Base-by-base conservation (phyloP, 495 filamentous ascomycete species). In the Sphaerosporella brunnea region DNA sequence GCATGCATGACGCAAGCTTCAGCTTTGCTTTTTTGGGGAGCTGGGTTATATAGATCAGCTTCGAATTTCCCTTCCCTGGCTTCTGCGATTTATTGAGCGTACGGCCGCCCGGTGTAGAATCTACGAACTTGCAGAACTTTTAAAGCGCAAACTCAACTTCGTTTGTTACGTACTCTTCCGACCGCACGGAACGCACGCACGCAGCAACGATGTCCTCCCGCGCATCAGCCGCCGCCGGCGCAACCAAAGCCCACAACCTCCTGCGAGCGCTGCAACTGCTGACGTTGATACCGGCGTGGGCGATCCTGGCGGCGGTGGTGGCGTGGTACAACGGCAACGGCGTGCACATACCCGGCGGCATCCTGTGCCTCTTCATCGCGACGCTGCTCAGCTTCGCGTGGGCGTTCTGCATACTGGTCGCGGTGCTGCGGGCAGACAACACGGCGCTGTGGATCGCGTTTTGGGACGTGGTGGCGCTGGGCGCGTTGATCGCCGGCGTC, bases 321-420 rank as follows among this genome's bases (percentile, higher is more conserved):
- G 9, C 11, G 15, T 48, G 45, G 45, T 61, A 52, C 45, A 54
- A 45, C 34, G 26, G 10, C 4, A 51, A 35, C 13, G 47, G 40
- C 24, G 8, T 28, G 9, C 21, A 41, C 11, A 32, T 42, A 4
- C 57, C 58, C 8, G 42, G 39, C 16, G 34, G 24, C 25, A 44
- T 61, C 13, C 36, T 57, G 32, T 44, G 28, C 32, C 57, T 57
- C 38, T 60, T 61, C 38, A 39, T 60, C 11, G 47, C 57, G 34
- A 44, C 53, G n/a, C 45, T 61, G 23, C 57, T 61, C 20, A 51
- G 53, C n/a, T 57, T 53, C 19, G 41, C 58, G 15, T 61, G 58
- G 58, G 41, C 58, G 4, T 50, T 61, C 37, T 54, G 58, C 21
- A 32, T 57, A 30, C 49, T 60, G 19, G 37, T 61, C 32, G 46